Conservation (phyloP, 495 filamentous ascomycete species). For the Trichoderma erinaceum region DNA sequence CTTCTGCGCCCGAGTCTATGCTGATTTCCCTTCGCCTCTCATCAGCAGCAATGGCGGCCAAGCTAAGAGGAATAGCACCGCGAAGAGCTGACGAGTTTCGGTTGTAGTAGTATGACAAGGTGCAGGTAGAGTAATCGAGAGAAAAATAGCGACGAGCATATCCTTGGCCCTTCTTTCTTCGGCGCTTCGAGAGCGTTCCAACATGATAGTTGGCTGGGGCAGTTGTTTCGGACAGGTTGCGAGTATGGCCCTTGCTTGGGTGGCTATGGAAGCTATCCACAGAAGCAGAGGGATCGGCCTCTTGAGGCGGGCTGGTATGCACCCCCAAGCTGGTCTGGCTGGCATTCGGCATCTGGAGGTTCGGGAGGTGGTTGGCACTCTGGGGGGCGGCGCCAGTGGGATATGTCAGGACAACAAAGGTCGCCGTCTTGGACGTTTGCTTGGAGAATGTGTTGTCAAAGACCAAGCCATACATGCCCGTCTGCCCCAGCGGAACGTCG, state of each 20-base stretch:
- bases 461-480: conserved; percentile 91
- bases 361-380: conserved; percentile 62
- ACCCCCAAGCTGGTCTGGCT: conserved; percentile 48
- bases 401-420: conserved; percentile 89
- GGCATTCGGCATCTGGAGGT: conserved; percentile 39
- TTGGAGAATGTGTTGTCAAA: conserved; percentile 99
- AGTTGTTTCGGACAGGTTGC: conserved; percentile 25
- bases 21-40: conserved; percentile 84
- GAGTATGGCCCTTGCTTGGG: conserved; percentile 15
- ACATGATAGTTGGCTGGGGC: conserved; percentile 56
- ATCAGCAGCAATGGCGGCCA: conserved; percentile 86
- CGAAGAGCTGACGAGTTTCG: conserved; percentile 82
- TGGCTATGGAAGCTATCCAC: conserved; percentile 54
- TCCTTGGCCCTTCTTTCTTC: conserved; percentile 87
- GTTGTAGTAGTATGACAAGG: conserved; percentile 92
- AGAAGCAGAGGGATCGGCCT: conserved; percentile 41
- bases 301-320: conserved; percentile 32
- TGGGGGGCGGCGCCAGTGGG: conserved; percentile 79
- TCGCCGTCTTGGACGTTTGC: conserved; percentile 87
- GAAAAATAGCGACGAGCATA: conserved; percentile 92
- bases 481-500: conserved; percentile 63
- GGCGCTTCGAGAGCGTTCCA: conserved; percentile 78
- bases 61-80: conserved; percentile 82
- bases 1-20: conserved; percentile 91
- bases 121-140: conserved; percentile 83